Percentiles rank a stretch among this genome's conserved stretches.
These are phyloP conservation scores for Lactarius sanguifluus DNA, from an alignment of 768 basidiomycete genomes.

Conservation along the genomic window DNA sequence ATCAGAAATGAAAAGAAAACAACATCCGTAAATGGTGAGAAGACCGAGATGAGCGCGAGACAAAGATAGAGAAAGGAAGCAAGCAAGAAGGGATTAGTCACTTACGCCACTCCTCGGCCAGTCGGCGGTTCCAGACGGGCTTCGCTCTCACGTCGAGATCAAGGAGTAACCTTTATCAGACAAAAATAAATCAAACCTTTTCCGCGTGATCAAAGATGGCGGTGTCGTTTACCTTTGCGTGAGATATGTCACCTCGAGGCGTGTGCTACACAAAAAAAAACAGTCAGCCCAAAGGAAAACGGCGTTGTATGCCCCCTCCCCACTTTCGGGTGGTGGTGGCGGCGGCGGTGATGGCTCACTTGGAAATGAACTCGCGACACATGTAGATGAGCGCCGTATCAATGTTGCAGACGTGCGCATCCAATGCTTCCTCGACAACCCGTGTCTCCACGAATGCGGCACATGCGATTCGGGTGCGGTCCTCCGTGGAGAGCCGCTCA, in stretches of 20 bases:
- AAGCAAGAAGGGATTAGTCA: conserved; percentile 27
- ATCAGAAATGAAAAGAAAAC: background rate
- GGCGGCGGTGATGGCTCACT: conserved; percentile 18
- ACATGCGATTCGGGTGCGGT: conserved; percentile 58
- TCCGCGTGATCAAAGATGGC: background rate
- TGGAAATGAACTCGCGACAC: conserved; percentile 28
- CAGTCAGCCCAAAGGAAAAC: background rate
- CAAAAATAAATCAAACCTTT: conserved; percentile 11
- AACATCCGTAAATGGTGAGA: conserved; percentile 9
- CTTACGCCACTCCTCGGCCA: conserved; percentile 80
- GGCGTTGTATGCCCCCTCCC: background rate
- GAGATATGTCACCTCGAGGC: conserved; percentile 30
- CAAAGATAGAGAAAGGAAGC: background rate
- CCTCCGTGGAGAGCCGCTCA: conserved; percentile 45
- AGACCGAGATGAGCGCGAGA: background rate
- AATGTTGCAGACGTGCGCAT: conserved; percentile 67
- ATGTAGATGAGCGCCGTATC: conserved; percentile 53
- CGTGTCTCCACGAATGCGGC: conserved; percentile 67
- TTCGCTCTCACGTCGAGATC: conserved; percentile 47
- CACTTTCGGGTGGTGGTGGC: background rate
- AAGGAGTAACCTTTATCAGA: conserved; percentile 45
- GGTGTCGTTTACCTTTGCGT: conserved; percentile 23
- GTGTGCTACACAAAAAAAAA: conserved; percentile 15
- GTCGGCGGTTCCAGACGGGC: conserved; percentile 65
- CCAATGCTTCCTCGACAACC: conserved; percentile 63